Evolutionary conservation across 495 filamentous ascomycete genomes (phyloP).

Genomic region (Staphylotrichum tortipilum): DNA sequence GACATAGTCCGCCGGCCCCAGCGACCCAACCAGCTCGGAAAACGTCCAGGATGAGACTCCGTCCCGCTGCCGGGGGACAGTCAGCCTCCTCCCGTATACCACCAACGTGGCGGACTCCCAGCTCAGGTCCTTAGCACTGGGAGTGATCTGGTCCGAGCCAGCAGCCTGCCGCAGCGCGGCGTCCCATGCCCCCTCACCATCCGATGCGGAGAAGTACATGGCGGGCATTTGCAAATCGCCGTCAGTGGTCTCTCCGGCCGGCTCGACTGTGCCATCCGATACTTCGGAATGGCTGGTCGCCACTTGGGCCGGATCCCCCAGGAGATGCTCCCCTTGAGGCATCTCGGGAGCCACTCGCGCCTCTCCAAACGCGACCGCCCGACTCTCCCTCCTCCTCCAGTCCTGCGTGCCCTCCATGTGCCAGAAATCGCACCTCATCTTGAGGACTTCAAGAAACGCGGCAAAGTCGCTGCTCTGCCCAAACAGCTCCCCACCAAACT

Average conservation of each 20-base stretch:
- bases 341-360: conserved; percentile 1
- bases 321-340: neutral
- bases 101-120: conserved; percentile 44
- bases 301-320: neutral
- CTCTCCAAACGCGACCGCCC: conserved; percentile 8
- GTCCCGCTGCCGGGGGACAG: conserved; percentile 39
- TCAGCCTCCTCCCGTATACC: conserved; percentile 52
- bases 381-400: conserved; percentile 48
- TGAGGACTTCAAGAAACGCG: conserved; percentile 56
- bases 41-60: conserved; percentile 52
- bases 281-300: neutral
- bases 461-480: conserved; percentile 55
- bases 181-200: conserved; percentile 16
- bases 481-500: conserved; percentile 31
- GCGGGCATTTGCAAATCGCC: conserved; percentile 12
- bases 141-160: neutral
- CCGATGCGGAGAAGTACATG: conserved; percentile 26
- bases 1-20: conserved; percentile 67
- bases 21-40: conserved; percentile 45
- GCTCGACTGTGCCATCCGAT: neutral
- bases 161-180: neutral
- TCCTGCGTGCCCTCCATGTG: conserved; percentile 60
- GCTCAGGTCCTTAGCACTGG: neutral
- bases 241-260: neutral
- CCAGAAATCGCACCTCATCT: conserved; percentile 62